Conservation (phyloP, 805 yeast genomes). For the Sporopachydermia lactativora region DNA sequence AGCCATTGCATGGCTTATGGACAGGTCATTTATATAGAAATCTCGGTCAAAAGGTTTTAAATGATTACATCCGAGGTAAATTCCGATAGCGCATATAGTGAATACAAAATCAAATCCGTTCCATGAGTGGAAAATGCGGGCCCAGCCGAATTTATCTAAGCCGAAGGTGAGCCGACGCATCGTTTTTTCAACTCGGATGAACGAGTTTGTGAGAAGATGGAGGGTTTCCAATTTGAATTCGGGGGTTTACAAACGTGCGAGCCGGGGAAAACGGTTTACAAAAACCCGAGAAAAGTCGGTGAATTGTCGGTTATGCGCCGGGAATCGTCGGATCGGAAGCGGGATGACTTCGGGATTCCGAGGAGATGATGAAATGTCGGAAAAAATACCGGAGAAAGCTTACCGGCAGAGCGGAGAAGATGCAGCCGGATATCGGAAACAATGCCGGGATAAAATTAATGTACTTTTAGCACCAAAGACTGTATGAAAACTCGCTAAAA, state of each 20-base stretch:
- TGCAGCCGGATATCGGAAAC: too few relatives aligned
- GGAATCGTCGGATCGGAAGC: too few relatives aligned
- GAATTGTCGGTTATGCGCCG: too few relatives aligned
- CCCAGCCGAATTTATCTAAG: not conserved
- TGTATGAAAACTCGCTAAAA: too few relatives aligned
- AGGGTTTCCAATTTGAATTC: not conserved
- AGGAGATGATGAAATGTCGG: too few relatives aligned
- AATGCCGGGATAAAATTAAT: too few relatives aligned
- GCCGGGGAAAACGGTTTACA: not conserved
- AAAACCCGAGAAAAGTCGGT: not conserved
- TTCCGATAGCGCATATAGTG: constrained; percentile 11
- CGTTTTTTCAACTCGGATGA: not conserved
- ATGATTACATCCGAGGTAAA: constrained; percentile 14
- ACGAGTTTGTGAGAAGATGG: not conserved
- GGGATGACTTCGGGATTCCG: too few relatives aligned
- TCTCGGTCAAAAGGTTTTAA: constrained; percentile 18
- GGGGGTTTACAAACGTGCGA: not conserved
- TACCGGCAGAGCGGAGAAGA: too few relatives aligned
- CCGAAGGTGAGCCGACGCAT: not conserved
- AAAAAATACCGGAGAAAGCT: too few relatives aligned
- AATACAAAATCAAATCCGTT: constrained; percentile 16
- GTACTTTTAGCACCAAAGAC: too few relatives aligned
- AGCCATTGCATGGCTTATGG: constrained; percentile 19
- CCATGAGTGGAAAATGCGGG: not conserved
- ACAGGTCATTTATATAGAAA: constrained; percentile 16